Base-by-base conservation (phyloP, 345 rosid genomes). In the Streptanthus diversifolius region DNA sequence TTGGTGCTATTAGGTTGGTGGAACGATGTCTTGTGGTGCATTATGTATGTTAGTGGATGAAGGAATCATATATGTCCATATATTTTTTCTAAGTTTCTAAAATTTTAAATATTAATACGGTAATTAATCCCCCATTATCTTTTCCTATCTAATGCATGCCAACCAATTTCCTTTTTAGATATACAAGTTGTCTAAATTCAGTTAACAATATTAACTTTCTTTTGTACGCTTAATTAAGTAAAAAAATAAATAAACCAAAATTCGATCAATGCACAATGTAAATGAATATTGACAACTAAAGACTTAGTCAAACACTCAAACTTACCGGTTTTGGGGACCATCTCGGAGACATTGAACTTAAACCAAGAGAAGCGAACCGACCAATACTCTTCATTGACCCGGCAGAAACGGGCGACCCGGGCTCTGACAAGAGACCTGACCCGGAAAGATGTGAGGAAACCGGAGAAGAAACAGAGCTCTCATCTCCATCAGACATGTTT, bases 401-500 rank as follows among this genome's bases (percentile, higher is more conserved):
- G 0, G 39, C 80, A 10, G 87, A 80, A 25, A 30, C 47, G 1
- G 87, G 91, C 17, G 90, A 85, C 15, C 39, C 77, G 8, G 79
- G 71, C 27, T 36, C 85, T 5, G 84, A 80, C 41, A 41, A 76
- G 37, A 37, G 2, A 21, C 13, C 53, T 3, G 70, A 65, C 70
- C 74, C 59, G 51, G 60, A 14, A 0, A 49, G 22, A 40, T 79
- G 72, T 13, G 89, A 82, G 2, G 90, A 83, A 33, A 83, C 80
- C 63, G 93, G 88, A 48, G 93, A 87, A 56, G 92, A 75, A 2
- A 88, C 71, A 71, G 85, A 76, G 72, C 85, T 79, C 53, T 85
- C 80, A 70, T 84, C 85, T 57, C 67, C 53, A 78, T 82, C 43
- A 24, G 91, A 79, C 66, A 63, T 77, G 43, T 53, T 57, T 56